Base-by-base conservation (phyloP, 495 filamentous ascomycete genomes). In the Trichoderma erinaceum region DNA sequence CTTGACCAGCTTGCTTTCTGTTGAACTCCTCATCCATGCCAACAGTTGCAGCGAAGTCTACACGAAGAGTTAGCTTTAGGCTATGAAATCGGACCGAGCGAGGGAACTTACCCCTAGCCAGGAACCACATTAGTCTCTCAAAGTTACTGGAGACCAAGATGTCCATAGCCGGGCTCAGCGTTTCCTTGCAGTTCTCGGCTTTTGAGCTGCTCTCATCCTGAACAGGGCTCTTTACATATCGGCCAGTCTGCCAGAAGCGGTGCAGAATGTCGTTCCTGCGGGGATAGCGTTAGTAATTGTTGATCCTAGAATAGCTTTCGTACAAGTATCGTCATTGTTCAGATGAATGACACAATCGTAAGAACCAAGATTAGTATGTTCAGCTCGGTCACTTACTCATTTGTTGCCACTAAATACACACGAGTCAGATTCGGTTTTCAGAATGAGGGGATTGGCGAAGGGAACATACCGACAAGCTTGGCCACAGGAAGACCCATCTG, bases 91-190 rank as follows among this genome's bases (percentile, higher is more conserved):
- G 13, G 27, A 32, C 25, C 16, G 25, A 18, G 29, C 1, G 35
- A 10, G 29, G 13, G 16, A 1, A 15, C 23, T 11, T 61, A 61
- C 56, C 56, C 29, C 56, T 27, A 1, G 92, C 88, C 13, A 97
- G 82, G 81, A 90, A 97, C 94, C 94, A 97, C n/a, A 99, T 82
- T 0, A 99, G 83, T 35, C 95, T 86, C 82, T 99, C 95, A 76
- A 99, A 97, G 82, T 99, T 99, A 76, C 89, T 92, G 66, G 87
- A 90, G 44, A 97, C 92, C 15, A 98, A 83, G 66, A 97, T 97
- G 76, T 98, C 95, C 95, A 99, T 99, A 23, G 95, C 95, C 0
- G 95, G 94, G 66, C 86, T 89, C 46, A 92, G 81, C 0, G 95
- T 97, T 77, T 95, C 94, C 77, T 91, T 92, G 66, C 92, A 89